Conservation (phyloP, 371 early-diverging fungal species). For the Mortierella sp. region DNA sequence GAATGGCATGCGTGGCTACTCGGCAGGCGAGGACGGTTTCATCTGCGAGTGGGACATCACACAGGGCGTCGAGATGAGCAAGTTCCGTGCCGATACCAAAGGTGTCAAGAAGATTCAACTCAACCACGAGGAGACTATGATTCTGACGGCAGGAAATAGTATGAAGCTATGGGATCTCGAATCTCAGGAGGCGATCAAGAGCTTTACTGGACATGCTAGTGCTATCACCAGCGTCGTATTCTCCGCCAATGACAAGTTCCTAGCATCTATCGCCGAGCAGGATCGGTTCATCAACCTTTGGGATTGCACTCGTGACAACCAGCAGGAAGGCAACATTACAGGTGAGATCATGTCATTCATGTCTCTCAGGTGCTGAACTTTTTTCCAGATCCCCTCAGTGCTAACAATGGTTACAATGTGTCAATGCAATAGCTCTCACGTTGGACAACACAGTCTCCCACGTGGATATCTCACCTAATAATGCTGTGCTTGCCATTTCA, state of each 20-base stretch:
- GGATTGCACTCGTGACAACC: slow-evolving; percentile 68
- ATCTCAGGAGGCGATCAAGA: slow-evolving; percentile 63
- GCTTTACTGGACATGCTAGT: slow-evolving; percentile 81
- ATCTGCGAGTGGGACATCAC: slow-evolving; percentile 81
- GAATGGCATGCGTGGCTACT: slow-evolving; percentile 70
- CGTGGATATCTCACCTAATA: slow-evolving; percentile 64
- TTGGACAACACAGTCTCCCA: slow-evolving; percentile 69
- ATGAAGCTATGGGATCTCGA: slow-evolving; percentile 74
- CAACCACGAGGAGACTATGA: slow-evolving; percentile 67
- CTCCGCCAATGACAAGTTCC: slow-evolving; percentile 65
- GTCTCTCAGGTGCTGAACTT: neutral
- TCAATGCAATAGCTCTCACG: slow-evolving; percentile 58
- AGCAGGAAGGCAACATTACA: slow-evolving; percentile 63
- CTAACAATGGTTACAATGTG: neutral
- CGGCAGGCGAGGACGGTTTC: slow-evolving; percentile 71
- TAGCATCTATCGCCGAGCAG: slow-evolving; percentile 76
- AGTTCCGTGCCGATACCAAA: slow-evolving; percentile 72
- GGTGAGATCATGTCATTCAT: slow-evolving; percentile 29
- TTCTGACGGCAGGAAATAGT: slow-evolving; percentile 73
- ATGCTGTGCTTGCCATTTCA: slow-evolving; percentile 74
- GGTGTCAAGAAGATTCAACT: slow-evolving; percentile 65
- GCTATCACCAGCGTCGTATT: slow-evolving; percentile 67
- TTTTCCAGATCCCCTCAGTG: neutral
- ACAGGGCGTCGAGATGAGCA: slow-evolving; percentile 65
- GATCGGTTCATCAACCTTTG: slow-evolving; percentile 85